Percentiles rank a stretch among this genome's conserved stretches.
These are phyloP conservation scores for Aspergillus sp. DNA, from an alignment of 2,329 filamentous ascomycete species.

Conservation along the genomic window DNA sequence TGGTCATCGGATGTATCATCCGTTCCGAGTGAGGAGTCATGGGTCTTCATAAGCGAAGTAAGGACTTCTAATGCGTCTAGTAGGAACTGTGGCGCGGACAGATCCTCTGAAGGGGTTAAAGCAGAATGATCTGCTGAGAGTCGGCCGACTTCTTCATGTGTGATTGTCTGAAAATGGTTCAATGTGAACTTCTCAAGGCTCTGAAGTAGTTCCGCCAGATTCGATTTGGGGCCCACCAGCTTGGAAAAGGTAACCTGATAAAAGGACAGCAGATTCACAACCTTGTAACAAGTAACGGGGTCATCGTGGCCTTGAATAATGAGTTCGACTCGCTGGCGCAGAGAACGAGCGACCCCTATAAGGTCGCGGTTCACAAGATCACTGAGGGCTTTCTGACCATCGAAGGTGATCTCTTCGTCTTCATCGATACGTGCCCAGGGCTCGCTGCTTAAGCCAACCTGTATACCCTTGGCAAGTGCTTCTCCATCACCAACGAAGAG, in stretches of 20 bases:
- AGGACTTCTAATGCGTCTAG: slow-evolving; percentile 79
- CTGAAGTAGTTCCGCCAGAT: slow-evolving; percentile 70
- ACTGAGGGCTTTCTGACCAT: slow-evolving; percentile 79
- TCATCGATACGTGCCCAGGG: slow-evolving; percentile 75
- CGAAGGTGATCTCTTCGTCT: slow-evolving; percentile 65
- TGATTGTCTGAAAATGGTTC: slow-evolving; percentile 78
- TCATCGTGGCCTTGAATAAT: slow-evolving; percentile 93
- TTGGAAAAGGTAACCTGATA: slow-evolving; percentile 85
- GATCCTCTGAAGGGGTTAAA: slow-evolving; percentile 70
- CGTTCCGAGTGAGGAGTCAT: slow-evolving; percentile 73
- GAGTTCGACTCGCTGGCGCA: slow-evolving; percentile 89
- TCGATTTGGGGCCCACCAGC: slow-evolving; percentile 71
- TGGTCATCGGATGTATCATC: slow-evolving; percentile 53
- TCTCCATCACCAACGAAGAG: slow-evolving; percentile 90
- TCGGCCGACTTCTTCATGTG: slow-evolving; percentile 71
- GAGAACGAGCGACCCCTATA: slow-evolving; percentile 75
- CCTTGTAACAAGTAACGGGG: slow-evolving; percentile 82
- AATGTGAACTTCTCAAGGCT: slow-evolving; percentile 76
- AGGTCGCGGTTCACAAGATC: slow-evolving; percentile 87
- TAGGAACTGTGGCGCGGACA: slow-evolving; percentile 79
- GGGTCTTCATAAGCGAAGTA: slow-evolving; percentile 78
- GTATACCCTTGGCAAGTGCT: slow-evolving; percentile 81
- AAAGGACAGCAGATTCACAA: slow-evolving; percentile 86
- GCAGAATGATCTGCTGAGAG: slow-evolving; percentile 74
- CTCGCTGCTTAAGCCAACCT: slow-evolving; percentile 79